A percentile compares a stretch with the other conserved stretches of the same genome.
Conservation (phyloP, 495 filamentous ascomycete genomes). For the Mycothermus thermophilus region DNA sequence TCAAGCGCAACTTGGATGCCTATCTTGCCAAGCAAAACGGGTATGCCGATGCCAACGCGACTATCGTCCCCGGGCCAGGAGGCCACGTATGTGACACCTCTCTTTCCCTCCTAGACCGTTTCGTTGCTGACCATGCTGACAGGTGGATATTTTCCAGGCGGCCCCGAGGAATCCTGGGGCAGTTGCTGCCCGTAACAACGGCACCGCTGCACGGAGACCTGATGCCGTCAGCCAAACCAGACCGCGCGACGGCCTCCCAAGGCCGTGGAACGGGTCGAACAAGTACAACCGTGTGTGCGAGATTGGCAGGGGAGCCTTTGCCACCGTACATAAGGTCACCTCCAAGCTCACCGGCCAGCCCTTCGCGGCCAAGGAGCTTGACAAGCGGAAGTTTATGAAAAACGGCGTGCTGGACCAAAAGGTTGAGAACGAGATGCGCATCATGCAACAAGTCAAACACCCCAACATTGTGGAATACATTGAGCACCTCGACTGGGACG, state of each 20-base stretch:
- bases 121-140: not conserved
- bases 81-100: slow-evolving; percentile 24
- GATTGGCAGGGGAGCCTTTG: slow-evolving; percentile 89
- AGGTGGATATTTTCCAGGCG: slow-evolving; percentile 22
- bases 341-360: slow-evolving; percentile 63
- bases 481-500: slow-evolving; percentile 63
- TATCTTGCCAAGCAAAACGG: slow-evolving; percentile 30
- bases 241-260: slow-evolving; percentile 18
- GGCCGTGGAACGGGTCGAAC: slow-evolving; percentile 64
- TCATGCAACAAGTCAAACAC: slow-evolving; percentile 74
- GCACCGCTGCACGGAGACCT: too few relatives aligned
- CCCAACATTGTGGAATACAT: slow-evolving; percentile 84
- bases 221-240: too few relatives aligned
- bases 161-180: slow-evolving; percentile 1
- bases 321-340: slow-evolving; percentile 75
- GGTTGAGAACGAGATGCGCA: slow-evolving; percentile 87
- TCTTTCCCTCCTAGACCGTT: not conserved
- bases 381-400: slow-evolving; percentile 79
- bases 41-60: slow-evolving; percentile 20
- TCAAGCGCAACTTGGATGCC: slow-evolving; percentile 41
- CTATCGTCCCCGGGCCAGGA: slow-evolving; percentile 33
- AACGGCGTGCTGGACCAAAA: slow-evolving; percentile 72
- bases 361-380: slow-evolving; percentile 81
- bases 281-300: slow-evolving; percentile 68
- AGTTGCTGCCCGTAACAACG: too few relatives aligned